Conservation (phyloP, 495 filamentous ascomycete genomes). For the Penicillium turbatum region DNA sequence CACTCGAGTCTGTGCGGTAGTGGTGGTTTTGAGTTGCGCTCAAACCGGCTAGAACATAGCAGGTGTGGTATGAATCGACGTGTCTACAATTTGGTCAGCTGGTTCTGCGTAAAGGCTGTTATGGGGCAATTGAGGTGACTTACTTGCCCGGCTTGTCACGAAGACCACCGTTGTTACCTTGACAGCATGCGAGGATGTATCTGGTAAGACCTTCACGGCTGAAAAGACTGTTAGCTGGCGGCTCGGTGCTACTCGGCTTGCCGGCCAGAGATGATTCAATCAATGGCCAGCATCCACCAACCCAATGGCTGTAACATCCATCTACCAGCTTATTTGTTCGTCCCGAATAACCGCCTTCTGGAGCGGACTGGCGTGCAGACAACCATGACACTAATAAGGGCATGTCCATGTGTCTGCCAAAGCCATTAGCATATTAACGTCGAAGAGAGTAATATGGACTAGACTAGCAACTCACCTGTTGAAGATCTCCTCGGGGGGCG, state of each 20-base stretch:
- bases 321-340: slow-evolving; percentile 98
- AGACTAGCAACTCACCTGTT: slow-evolving; percentile 45
- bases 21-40: slow-evolving; percentile 76
- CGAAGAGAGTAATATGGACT: background rate
- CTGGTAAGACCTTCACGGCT: slow-evolving; percentile 77
- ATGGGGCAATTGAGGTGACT: slow-evolving; percentile 29
- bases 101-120: background rate
- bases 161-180: slow-evolving; percentile 73
- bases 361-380: slow-evolving; percentile 80
- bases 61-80: slow-evolving; percentile 86
- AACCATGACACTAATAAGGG: slow-evolving; percentile 78
- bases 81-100: slow-evolving; percentile 44
- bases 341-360: slow-evolving; percentile 87
- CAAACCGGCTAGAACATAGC: slow-evolving; percentile 83
- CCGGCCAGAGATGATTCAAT: slow-evolving; percentile 73
- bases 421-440: slow-evolving; percentile 15
- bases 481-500: slow-evolving; percentile 67
- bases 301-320: slow-evolving; percentile 97
- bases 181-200: slow-evolving; percentile 87
- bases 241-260: slow-evolving; percentile 26
- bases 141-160: slow-evolving; percentile 92
- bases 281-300: slow-evolving; percentile 88
- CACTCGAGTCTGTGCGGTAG: slow-evolving; percentile 50
- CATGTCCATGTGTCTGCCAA: slow-evolving; percentile 67
- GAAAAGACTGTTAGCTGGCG: slow-evolving; percentile 54